Percentiles rank a stretch among this genome's conserved stretches.
These are phyloP conservation scores for Karstenula rhodostoma DNA, from an alignment of 2,329 filamentous ascomycete species.

Conservation along the genomic window DNA sequence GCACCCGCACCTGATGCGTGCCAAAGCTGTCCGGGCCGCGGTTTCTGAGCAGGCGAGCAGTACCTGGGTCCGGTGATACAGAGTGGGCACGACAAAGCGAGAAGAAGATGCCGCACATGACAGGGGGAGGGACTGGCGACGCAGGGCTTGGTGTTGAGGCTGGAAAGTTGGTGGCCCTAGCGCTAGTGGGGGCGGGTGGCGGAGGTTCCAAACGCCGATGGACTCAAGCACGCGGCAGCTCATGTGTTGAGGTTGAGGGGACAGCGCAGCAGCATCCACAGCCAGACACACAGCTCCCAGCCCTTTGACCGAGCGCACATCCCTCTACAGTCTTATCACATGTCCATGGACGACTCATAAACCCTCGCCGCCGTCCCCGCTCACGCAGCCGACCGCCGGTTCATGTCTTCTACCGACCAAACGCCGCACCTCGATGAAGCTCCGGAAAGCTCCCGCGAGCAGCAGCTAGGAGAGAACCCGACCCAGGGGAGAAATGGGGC, in stretches of 20 bases:
- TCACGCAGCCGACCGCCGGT: conserved; percentile 34
- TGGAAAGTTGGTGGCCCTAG: background rate
- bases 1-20: conserved; percentile 35
- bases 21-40: conserved; percentile 44
- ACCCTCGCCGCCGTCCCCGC: conserved; percentile 5
- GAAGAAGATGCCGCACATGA: conserved; percentile 61
- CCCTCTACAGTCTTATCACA: conserved; percentile 13
- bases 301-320: conserved; percentile 11
- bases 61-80: conserved; percentile 33
- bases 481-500: conserved; percentile 17
- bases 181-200: conserved; percentile 1
- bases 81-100: conserved; percentile 50
- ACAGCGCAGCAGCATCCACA: conserved; percentile 18
- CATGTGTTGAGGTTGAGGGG: background rate
- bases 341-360: conserved; percentile 34
- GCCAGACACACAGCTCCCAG: conserved; percentile 10
- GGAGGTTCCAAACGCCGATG: conserved; percentile 9
- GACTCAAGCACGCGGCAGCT: background rate
- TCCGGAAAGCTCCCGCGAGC: conserved; percentile 28
- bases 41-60: conserved; percentile 37
- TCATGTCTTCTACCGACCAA: conserved; percentile 47
- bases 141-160: conserved; percentile 9
- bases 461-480: conserved; percentile 28
- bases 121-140: conserved; percentile 8
- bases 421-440: conserved; percentile 42